phyloP scores from a whole-genome alignment of 768 basidiomycete species.

The Cantharellus anzutake region DNA sequence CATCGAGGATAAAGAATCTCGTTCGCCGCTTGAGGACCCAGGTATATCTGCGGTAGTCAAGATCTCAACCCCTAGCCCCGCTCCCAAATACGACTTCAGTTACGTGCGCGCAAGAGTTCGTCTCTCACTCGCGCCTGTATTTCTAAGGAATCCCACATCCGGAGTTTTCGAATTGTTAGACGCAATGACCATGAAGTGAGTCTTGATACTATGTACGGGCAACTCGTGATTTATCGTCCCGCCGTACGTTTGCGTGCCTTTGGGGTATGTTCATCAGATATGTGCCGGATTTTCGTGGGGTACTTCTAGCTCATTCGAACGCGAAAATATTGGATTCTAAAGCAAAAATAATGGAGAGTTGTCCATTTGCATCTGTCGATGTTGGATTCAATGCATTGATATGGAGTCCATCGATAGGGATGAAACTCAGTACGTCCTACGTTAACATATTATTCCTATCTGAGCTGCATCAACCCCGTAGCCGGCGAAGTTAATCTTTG shows the following conservation, averaged over 20 bases:
- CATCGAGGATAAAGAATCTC: too few species aligned
- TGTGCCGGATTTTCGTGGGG: slow-evolving; percentile 68
- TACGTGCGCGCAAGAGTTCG: slow-evolving; percentile 43
- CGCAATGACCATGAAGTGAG: slow-evolving; percentile 87
- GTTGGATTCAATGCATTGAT: slow-evolving; percentile 68
- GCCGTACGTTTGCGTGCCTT: background rate
- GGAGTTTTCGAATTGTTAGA: slow-evolving; percentile 85
- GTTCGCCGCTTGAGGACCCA: too few species aligned
- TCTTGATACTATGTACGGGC: slow-evolving; percentile 2
- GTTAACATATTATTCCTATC: background rate
- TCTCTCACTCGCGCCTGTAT: slow-evolving; percentile 66
- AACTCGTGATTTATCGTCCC: background rate
- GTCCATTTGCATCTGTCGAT: slow-evolving; percentile 62
- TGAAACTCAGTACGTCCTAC: slow-evolving; percentile 45
- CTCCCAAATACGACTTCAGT: slow-evolving; percentile 28
- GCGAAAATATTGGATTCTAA: slow-evolving; percentile 42
- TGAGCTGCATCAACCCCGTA: slow-evolving; percentile 15
- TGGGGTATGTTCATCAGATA: slow-evolving; percentile 32
- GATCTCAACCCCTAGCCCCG: too few species aligned
- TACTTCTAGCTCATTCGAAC: slow-evolving; percentile 73
- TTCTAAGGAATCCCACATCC: slow-evolving; percentile 44
- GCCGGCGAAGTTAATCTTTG: slow-evolving; percentile 76
- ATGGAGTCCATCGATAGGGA: slow-evolving; percentile 74
- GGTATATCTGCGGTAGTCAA: too few species aligned
- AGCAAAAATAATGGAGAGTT: slow-evolving; percentile 58